phyloP scores from a whole-genome alignment of 192 early-diverging fungal genomes.

The Anaeromyces robustus region DNA sequence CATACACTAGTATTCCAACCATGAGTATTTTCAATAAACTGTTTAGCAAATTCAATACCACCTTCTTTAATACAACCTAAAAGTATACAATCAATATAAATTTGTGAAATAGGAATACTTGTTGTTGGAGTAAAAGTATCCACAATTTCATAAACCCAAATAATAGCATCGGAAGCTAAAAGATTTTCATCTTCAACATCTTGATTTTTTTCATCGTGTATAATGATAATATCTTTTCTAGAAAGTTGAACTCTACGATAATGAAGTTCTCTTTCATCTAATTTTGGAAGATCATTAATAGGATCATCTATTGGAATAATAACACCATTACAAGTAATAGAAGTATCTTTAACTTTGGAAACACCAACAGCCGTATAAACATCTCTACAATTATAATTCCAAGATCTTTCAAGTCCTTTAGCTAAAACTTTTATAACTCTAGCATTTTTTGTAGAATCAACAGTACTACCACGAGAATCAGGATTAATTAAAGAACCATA shows the following conservation, averaged over 20 bases:
- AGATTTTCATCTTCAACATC: background rate
- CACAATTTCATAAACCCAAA: background rate
- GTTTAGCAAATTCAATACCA: background rate
- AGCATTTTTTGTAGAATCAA: background rate
- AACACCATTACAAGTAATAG: background rate
- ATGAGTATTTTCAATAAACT: background rate
- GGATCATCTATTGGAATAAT: background rate
- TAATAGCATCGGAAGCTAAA: background rate
- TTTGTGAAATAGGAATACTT: background rate
- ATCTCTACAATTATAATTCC: background rate
- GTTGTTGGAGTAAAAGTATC: background rate
- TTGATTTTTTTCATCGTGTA: background rate
- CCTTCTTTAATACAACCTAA: background rate
- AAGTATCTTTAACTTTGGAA: background rate
- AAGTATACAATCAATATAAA: background rate
- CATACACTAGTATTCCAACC: background rate
- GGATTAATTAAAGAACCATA: background rate
- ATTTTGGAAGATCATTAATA: background rate
- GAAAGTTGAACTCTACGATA: background rate
- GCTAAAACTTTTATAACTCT: background rate
- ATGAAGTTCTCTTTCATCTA: background rate
- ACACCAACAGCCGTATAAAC: background rate
- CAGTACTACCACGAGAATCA: background rate
- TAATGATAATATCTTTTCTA: background rate
- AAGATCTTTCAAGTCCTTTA: background rate